Evolutionary conservation across 2,329 filamentous ascomycete genomes (phyloP).

Genomic region (Penicillium palitans): DNA sequence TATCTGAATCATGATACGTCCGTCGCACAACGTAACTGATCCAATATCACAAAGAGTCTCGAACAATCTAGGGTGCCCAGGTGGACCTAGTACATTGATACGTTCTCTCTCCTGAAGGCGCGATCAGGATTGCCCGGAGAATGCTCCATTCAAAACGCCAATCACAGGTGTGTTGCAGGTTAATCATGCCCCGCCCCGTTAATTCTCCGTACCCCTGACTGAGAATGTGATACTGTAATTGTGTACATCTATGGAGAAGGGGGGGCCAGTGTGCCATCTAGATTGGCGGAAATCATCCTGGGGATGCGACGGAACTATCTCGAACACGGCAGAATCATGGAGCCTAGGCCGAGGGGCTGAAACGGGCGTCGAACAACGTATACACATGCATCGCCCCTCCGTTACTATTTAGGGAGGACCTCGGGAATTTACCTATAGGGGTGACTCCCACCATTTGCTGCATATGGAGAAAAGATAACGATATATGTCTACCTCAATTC

Average conservation of each 20-base stretch:
- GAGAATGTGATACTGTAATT: background rate
- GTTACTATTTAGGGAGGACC: background rate
- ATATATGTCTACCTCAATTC: constrained; percentile 4
- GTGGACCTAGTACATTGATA: background rate
- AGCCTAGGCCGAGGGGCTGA: background rate
- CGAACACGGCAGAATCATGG: background rate
- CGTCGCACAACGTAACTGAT: background rate
- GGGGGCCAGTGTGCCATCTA: background rate
- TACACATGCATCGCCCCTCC: background rate
- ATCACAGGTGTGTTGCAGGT: background rate
- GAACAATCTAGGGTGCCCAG: background rate
- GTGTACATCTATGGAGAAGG: background rate
- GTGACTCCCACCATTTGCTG: background rate
- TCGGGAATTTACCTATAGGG: background rate
- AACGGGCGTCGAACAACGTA: background rate
- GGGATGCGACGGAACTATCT: background rate
- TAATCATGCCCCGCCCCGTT: background rate
- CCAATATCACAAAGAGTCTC: background rate
- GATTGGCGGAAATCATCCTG: constrained; percentile 1
- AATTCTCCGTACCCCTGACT: constrained; percentile 11
- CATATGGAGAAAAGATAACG: background rate
- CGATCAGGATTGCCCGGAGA: constrained; percentile 3
- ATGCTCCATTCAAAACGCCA: constrained; percentile 3
- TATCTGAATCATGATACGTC: background rate
- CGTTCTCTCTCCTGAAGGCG: background rate